Percentiles rank a stretch among this genome's conserved stretches.
Evolutionary conservation across 2,329 filamentous ascomycete genomes (phyloP).

Genomic region (Scolecobasidium constrictum): DNA sequence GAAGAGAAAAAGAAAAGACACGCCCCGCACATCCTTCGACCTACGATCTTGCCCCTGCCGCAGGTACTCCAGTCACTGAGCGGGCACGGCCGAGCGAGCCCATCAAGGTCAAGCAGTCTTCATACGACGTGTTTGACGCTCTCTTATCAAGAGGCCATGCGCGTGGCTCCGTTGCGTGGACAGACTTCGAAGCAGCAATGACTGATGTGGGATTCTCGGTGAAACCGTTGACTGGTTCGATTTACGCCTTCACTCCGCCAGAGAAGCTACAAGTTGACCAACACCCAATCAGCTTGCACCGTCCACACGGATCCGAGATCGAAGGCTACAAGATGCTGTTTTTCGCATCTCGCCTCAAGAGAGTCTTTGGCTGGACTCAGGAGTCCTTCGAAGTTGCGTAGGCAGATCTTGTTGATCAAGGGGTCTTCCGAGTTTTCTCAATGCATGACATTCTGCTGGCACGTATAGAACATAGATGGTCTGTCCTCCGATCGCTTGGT

Average conservation of each 20-base stretch:
- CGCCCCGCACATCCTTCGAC: conserved; percentile 26
- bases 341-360: conserved; percentile 12
- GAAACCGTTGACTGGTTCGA: conserved; percentile 12
- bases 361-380: conserved; percentile 13
- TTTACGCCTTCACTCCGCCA: conserved; percentile 13
- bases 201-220: conserved; percentile 13
- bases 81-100: not conserved
- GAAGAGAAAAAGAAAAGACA: conserved; percentile 35
- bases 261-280: conserved; percentile 8
- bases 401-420: no score
- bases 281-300: conserved; percentile 12
- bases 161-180: conserved; percentile 16
- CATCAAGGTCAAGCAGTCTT: conserved; percentile 29
- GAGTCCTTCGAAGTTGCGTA: conserved; percentile 12
- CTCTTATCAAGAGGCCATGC: conserved; percentile 17
- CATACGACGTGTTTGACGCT: conserved; percentile 27
- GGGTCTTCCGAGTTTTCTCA: no score
- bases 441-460: no score
- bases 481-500: no score
- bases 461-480: no score
- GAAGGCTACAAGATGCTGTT: conserved; percentile 12
- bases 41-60: conserved; percentile 23
- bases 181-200: conserved; percentile 13
- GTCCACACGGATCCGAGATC: conserved; percentile 14
- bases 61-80: no score